Conservation (phyloP, 1,139 yeast genomes). For the Meyerozyma guilliermondii region DNA sequence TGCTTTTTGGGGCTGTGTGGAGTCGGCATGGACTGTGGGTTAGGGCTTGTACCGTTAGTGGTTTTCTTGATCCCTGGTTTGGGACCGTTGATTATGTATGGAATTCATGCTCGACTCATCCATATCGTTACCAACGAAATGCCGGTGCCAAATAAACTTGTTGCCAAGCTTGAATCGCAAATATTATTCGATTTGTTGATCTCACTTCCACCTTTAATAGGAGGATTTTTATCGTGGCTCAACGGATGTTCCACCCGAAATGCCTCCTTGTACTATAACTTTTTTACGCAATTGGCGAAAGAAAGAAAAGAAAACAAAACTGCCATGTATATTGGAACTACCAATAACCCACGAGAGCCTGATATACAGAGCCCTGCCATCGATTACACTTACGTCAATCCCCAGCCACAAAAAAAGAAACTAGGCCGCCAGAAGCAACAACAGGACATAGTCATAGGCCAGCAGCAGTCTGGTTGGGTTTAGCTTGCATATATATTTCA, state of each 20-base stretch:
- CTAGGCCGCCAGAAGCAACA: slow-evolving; percentile 4
- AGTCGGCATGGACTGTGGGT: slow-evolving; percentile 65
- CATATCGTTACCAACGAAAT: slow-evolving; percentile 50
- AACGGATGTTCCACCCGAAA: slow-evolving; percentile 86
- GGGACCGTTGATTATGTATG: slow-evolving; percentile 80
- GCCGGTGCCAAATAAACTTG: slow-evolving; percentile 52
- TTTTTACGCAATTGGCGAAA: slow-evolving; percentile 33
- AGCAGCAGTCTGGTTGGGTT: slow-evolving; percentile 28
- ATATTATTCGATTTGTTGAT: slow-evolving; percentile 68
- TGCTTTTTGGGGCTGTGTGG: slow-evolving; percentile 74
- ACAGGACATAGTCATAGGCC: slow-evolving; percentile 12
- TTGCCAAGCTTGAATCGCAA: slow-evolving; percentile 69
- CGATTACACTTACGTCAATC: slow-evolving; percentile 1
- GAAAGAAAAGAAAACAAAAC: slow-evolving; percentile 14
- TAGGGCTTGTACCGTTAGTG: slow-evolving; percentile 70
- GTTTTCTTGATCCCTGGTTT: slow-evolving; percentile 64
- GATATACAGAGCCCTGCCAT: slow-evolving; percentile 3
- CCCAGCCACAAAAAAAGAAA: slow-evolving; percentile 5
- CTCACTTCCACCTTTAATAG: slow-evolving; percentile 74
- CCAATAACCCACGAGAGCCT: not conserved
- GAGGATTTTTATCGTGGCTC: slow-evolving; percentile 72
- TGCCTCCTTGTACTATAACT: slow-evolving; percentile 67
- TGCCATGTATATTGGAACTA: not conserved
- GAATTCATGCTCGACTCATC: slow-evolving; percentile 64
- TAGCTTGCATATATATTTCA: slow-evolving; percentile 5